phyloP scores from a whole-genome alignment of 2,329 filamentous ascomycete genomes.

The Nectriaceae sp. region DNA sequence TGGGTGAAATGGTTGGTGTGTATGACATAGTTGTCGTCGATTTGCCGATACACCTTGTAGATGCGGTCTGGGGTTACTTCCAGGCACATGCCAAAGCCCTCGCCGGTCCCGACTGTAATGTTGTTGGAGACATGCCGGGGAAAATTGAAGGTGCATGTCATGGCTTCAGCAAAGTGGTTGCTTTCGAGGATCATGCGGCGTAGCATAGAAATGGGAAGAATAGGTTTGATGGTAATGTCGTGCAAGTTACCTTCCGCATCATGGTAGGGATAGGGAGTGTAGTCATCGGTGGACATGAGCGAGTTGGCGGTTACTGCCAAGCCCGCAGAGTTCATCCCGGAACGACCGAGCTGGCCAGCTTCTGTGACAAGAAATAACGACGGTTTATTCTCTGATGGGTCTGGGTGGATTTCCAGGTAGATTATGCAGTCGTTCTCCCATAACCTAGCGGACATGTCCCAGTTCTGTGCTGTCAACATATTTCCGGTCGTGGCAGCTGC shows the following conservation, averaged over 20 bases:
- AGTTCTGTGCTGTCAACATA: slow-evolving; percentile 54
- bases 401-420: slow-evolving; percentile 27
- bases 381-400: slow-evolving; percentile 12
- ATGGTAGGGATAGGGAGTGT: slow-evolving; percentile 11
- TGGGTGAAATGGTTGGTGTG: slow-evolving; percentile 31
- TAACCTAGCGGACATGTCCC: slow-evolving; percentile 42
- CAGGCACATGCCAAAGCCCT: slow-evolving; percentile 23
- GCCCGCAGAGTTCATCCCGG: slow-evolving; percentile 32
- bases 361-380: slow-evolving; percentile 30
- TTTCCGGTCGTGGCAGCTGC: slow-evolving; percentile 11
- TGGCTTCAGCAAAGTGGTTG: slow-evolving; percentile 15
- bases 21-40: slow-evolving; percentile 21
- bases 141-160: slow-evolving; percentile 11
- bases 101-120: slow-evolving; percentile 18
- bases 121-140: slow-evolving; percentile 30
- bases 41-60: slow-evolving; percentile 10
- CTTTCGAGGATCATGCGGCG: slow-evolving; percentile 27
- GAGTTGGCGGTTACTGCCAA: slow-evolving; percentile 30
- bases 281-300: slow-evolving; percentile 26
- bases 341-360: slow-evolving; percentile 30
- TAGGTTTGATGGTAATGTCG: slow-evolving; percentile 6
- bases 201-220: slow-evolving; percentile 24
- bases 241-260: slow-evolving; percentile 1
- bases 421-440: slow-evolving; percentile 24
- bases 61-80: slow-evolving; percentile 25